Base-by-base conservation (phyloP, 2,329 filamentous ascomycete genomes). In the Verticillium nonalfalfae region DNA sequence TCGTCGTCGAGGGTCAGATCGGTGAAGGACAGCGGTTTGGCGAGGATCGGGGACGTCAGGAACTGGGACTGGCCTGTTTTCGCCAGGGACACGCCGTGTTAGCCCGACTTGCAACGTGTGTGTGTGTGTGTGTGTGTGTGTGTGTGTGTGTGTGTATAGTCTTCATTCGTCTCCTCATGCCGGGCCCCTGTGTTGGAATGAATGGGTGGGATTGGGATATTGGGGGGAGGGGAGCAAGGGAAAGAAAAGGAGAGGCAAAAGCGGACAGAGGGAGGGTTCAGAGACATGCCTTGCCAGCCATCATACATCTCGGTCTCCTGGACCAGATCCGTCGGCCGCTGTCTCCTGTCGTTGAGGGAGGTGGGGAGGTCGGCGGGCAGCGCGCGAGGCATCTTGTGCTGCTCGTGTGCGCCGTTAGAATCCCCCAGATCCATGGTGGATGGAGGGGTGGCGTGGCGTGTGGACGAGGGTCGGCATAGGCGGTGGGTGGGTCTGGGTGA, bases 261-360 rank as follows among this genome's bases (percentile, higher is more conserved):
- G 61, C 26, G 26, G 26, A 26, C 26, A 26, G 60, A 61, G 60
- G 26, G 52, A 26, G 52, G 31, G 54, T 14, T 60, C 62, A 62
- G 45, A 57, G 39, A 78, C 79, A 64, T 67, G 82, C 94, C 94
- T 88, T 98, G 93, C 95, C 95, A 99, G 68, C 92, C 95, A 83
- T 99, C 95, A 75, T 98, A 99, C 79, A 97, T 92, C 80, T 98
- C 95, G 50, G 93, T 97, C 80, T 98, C 95, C 45, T 83, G 82
- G 61, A 90, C 83, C 65, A 88, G 84, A 64, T 88, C 86, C 56
- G 79, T 81, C 4, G 87, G 84, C 38, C 90, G 84, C 69, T 82
- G 82, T 68, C 88, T 85, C 63, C 95, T 87, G 78, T 99, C 95
- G 74, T 99, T 90, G 60, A 99, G 85, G 13, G 93, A 97, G 67